Percentiles rank a stretch among this genome's conserved stretches.
Conservation (phyloP, 75 land plant genomes). For the Pseudotsuga menziesii region DNA sequence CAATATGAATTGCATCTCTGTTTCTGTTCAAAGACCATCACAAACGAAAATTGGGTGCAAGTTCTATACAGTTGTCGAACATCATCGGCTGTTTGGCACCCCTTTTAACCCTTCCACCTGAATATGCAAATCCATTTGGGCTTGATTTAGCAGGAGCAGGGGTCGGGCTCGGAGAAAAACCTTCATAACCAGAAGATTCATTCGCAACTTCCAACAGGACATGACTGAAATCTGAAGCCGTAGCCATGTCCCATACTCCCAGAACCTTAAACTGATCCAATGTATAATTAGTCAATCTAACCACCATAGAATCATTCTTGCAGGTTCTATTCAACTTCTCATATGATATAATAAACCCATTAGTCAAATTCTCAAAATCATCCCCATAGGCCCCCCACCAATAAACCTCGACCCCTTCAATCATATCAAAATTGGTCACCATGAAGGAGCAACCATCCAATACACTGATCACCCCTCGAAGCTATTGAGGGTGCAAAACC, state of each 20-base stretch:
- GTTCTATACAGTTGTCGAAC: slow-evolving; percentile 81
- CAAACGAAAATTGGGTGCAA: slow-evolving; percentile 58
- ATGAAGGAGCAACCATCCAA: slow-evolving; percentile 83
- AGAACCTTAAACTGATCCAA: too few relatives aligned
- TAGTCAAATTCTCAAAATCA: too few relatives aligned
- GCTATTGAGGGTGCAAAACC: slow-evolving; percentile 42
- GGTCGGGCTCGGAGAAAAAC: slow-evolving; percentile 6
- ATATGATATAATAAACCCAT: too few relatives aligned
- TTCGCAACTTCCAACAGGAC: slow-evolving; percentile 29
- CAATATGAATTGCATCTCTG: slow-evolving; percentile 58
- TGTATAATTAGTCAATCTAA: too few relatives aligned
- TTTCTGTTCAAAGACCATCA: slow-evolving; percentile 66
- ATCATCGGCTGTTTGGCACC: slow-evolving; percentile 65
- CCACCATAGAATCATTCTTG: too few relatives aligned
- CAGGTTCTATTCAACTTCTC: too few relatives aligned
- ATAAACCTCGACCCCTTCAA: slow-evolving; percentile 57
- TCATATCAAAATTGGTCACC: slow-evolving; percentile 82
- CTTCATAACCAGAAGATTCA: background rate
- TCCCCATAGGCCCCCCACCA: slow-evolving; percentile 99
- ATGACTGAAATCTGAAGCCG: slow-evolving; percentile 95
- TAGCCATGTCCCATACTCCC: too few relatives aligned
- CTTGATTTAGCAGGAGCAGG: slow-evolving; percentile 13
- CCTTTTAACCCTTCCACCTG: background rate
- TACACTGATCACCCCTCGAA: slow-evolving; percentile 59
- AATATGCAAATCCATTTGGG: slow-evolving; percentile 12